phyloP scores from a whole-genome alignment of 2,329 filamentous ascomycete genomes.

The Colletotrichum trifolii region DNA sequence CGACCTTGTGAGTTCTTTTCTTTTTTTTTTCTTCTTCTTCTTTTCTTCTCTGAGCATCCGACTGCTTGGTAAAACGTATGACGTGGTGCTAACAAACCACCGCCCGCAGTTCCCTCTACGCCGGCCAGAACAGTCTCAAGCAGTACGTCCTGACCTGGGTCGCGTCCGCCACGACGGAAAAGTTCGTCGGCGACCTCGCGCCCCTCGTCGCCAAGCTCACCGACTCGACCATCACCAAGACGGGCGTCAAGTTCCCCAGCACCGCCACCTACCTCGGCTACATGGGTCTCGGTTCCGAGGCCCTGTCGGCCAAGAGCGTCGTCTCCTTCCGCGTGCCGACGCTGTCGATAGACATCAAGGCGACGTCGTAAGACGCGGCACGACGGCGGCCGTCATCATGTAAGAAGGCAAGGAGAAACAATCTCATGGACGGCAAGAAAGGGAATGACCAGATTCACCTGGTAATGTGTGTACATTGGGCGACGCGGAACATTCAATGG shows the following conservation, averaged over 20 bases:
- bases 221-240: slow-evolving; percentile 35
- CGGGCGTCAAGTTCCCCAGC: slow-evolving; percentile 49
- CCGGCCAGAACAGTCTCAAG: slow-evolving; percentile 50
- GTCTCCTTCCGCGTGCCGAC: slow-evolving; percentile 61
- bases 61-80: slow-evolving; percentile 5
- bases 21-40: too few relatives aligned
- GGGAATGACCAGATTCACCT: slow-evolving; percentile 6
- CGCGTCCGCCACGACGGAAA: slow-evolving; percentile 46
- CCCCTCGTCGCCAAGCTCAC: slow-evolving; percentile 56
- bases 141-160: slow-evolving; percentile 65
- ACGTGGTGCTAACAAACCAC: neutral
- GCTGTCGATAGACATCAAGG: slow-evolving; percentile 48
- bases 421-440: neutral
- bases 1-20: slow-evolving; percentile 57
- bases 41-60: too few relatives aligned
- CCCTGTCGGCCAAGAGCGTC: slow-evolving; percentile 53
- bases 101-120: slow-evolving; percentile 53
- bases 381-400: neutral
- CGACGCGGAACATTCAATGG: too few relatives aligned
- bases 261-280: slow-evolving; percentile 61
- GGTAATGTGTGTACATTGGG: too few relatives aligned
- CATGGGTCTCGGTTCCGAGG: slow-evolving; percentile 63
- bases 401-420: neutral
- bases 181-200: slow-evolving; percentile 59
- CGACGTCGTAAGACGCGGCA: slow-evolving; percentile 1